Base-by-base conservation (phyloP, 2,329 filamentous ascomycete species). In the Aspergillus sojae region DNA sequence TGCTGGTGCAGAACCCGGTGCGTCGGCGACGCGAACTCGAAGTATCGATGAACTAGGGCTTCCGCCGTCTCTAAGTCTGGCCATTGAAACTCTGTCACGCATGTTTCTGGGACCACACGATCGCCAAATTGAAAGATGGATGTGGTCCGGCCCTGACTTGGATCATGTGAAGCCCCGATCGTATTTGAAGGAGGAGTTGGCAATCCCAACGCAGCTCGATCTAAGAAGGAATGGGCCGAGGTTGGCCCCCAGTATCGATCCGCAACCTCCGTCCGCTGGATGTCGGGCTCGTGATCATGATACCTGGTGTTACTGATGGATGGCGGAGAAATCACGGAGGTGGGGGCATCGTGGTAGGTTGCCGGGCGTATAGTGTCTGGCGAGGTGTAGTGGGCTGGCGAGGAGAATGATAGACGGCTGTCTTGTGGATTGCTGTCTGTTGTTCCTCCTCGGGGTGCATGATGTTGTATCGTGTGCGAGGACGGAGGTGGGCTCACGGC, bases 181-280 rank as follows among this genome's bases (percentile, higher is more conserved):
- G 62, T 45, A 45, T 63, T 69, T 23, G 59, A 61, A 7, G 50
- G 63, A 50, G 61, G 59, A 4, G 64, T 52, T 19, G 65, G 62
- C 10, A 72, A 56, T 14, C 69, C 65, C 36, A 62, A 62, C 16
- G 69, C 69, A 1, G 65, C 70, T 26, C 66, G 58, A 21, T 63
- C 69, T 19, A 71, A 43, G n/a, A 72, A 72, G 0, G 69, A 72
- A 48, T 72, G 69, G 0, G 70, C 69, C 3, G 69, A 72, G 19
- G 67, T 67, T 16, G 70, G 70, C 6, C 70, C 70, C 58, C 70
- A 66, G 46, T 72, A 72, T 26, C 68, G 70, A 11, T 64, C 68
- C 9, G 62, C 60, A 21, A 66, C 60, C n/a, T 67, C 63, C 21
- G 63, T n/a, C 54, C 48, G 54, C 28, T 21, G 23, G 16, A 26